phyloP scores from a whole-genome alignment of 164 flowering plant genomes.

The Euptelea pleiosperma region DNA sequence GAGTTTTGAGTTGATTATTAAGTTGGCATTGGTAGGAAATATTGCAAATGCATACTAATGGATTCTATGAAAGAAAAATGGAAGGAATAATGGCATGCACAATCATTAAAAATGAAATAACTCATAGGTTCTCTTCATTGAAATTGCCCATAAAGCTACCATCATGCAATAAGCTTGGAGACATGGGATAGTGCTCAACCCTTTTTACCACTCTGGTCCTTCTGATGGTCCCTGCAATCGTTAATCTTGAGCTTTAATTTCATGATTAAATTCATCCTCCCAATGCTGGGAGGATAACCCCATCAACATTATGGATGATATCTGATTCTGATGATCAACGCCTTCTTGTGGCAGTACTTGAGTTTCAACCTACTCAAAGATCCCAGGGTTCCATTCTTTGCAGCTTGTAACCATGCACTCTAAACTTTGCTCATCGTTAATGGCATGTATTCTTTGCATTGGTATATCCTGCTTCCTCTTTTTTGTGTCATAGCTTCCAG shows the following conservation, averaged over 20 bases:
- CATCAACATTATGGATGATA: conserved; percentile 28
- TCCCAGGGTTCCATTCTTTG: conserved; percentile 71
- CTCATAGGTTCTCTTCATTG: conserved; percentile 73
- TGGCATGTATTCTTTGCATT: conserved; percentile 67
- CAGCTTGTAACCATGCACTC: conserved; percentile 93
- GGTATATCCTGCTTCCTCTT: conserved; percentile 47
- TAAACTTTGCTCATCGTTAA: conserved; percentile 74
- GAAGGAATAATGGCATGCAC: conserved; percentile 7
- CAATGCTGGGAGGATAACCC: conserved; percentile 44
- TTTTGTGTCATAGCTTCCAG: conserved; percentile 19
- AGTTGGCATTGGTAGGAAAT: too few species aligned
- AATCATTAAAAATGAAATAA: conserved; percentile 16
- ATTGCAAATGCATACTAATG: neutral
- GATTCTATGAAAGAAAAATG: neutral
- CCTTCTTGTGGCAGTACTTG: conserved; percentile 93
- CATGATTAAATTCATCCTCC: conserved; percentile 63
- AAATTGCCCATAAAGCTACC: conserved; percentile 33
- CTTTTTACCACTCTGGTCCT: conserved; percentile 45
- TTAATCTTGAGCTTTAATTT: conserved; percentile 40
- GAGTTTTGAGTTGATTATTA: neutral
- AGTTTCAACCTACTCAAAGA: conserved; percentile 54
- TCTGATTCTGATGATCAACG: conserved; percentile 28
- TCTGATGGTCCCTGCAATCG: conserved; percentile 32
- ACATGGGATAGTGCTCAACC: conserved; percentile 45
- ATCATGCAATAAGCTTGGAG: conserved; percentile 86